Base-by-base conservation (phyloP, 805 yeast genomes). In the Yamadazyma nakazawae region DNA sequence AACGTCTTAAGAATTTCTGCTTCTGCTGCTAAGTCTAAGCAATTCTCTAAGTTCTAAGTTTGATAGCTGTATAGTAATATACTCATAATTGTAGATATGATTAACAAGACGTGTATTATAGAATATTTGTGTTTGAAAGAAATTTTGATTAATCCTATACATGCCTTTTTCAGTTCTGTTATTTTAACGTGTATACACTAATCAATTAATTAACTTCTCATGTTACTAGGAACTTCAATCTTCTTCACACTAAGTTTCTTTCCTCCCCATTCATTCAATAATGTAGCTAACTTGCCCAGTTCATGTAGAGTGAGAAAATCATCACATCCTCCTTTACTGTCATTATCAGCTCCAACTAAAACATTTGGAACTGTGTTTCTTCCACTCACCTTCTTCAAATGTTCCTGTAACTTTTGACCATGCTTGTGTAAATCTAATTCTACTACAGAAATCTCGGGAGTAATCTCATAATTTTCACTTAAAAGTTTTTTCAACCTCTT, bases 1-100 rank as follows among this genome's bases (percentile, higher is more conserved):
- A 94, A 94, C 85, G 99, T 94, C 70, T 81, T 94, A 72, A 90
- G 91, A 80, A 96, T 94, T 70, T 80, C 91, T 70, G 79, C 90
- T 70, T 84, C 94, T 74, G 79, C 82, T 66, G 88, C 91, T 75
- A 85, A 86, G 79, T 73, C 89, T 61, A 94, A 94, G 88, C 89
- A 88, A 81, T 94, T 94, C 84, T 67, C 90, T 79, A 94, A 94
- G 82, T 94, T 94, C 79, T 94, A 92, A 88, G 54, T 40, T 34
- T 40, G 37, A 30, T 43, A 43, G 31, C 32, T 28, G 32, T 28
- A 28, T 28, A 17, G 32, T 37, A 41, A 41, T 18, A 18, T 28
- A 28, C 32, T 28, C 32, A 28, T 28, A 28, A 28, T 28, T 28
- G 32, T 28, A 28, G 32, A 28, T 28, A 28, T 28, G 12, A 28